Percentiles rank a stretch among this genome's conserved stretches.
phyloP scores from a whole-genome alignment of 2,329 filamentous ascomycete species.

The Boeremia lycopersici region DNA sequence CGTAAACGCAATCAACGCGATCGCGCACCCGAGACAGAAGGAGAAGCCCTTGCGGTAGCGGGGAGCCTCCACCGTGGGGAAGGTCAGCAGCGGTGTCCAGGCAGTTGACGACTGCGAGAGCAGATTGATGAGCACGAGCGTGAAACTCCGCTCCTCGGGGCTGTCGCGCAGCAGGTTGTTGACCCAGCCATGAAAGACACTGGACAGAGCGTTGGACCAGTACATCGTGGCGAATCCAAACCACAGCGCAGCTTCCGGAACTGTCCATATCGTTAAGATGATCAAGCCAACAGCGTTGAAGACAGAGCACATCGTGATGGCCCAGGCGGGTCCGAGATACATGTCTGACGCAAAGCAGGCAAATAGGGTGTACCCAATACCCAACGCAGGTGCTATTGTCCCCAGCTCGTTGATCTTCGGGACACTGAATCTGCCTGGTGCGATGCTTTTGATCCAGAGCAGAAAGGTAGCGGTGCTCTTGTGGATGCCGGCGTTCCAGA shows the following conservation, averaged over 20 bases:
- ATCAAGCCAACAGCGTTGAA: conserved; percentile 59
- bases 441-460: conserved; percentile 61
- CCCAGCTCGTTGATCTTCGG: conserved; percentile 57
- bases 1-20: conserved; percentile 4
- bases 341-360: conserved; percentile 61
- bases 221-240: conserved; percentile 58
- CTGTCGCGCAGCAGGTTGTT: conserved; percentile 32
- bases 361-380: conserved; percentile 60
- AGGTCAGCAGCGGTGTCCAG: conserved; percentile 12
- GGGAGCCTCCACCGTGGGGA: conserved; percentile 12
- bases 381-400: conserved; percentile 58
- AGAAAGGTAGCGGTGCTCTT: conserved; percentile 56
- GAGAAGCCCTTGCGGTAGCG: conserved; percentile 10
- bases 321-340: conserved; percentile 57
- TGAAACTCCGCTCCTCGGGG: conserved; percentile 13
- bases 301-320: conserved; percentile 55
- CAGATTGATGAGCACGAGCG: conserved; percentile 14
- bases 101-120: conserved; percentile 12
- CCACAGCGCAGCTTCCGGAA: conserved; percentile 60
- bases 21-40: conserved; percentile 9
- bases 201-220: conserved; percentile 56
- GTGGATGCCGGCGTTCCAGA: conserved; percentile 60
- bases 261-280: conserved; percentile 60
- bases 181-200: conserved; percentile 61
- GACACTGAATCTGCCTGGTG: conserved; percentile 52